Percentiles rank a stretch among this genome's conserved stretches.
These are phyloP conservation scores for Nyssa sinensis DNA, from an alignment of 148 eudicot species.

Conservation along the genomic window DNA sequence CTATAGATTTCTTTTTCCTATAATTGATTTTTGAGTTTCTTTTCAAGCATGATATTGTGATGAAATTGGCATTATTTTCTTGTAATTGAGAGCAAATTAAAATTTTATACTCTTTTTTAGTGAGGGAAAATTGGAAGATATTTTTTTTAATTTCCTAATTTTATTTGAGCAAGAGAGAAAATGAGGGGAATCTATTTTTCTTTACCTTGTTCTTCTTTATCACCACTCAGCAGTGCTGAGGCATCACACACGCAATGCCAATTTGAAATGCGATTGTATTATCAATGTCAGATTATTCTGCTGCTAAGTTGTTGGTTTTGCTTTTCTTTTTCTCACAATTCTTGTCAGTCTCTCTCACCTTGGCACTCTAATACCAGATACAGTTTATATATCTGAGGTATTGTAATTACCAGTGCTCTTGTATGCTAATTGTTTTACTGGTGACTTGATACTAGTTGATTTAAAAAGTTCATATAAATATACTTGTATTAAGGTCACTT, in stretches of 20 bases:
- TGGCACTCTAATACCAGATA: background rate
- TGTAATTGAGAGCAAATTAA: no score
- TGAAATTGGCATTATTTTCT: background rate
- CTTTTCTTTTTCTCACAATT: background rate
- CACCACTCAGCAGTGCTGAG: no score
- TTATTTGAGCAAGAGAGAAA: no score
- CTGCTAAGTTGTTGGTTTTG: background rate
- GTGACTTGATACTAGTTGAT: background rate
- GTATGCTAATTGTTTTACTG: background rate
- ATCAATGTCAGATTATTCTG: background rate
- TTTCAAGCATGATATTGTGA: background rate
- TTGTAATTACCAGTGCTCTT: background rate
- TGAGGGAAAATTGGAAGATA: no score
- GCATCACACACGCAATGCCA: background rate
- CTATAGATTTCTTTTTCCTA: background rate
- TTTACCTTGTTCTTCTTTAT: no score
- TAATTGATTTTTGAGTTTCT: background rate
- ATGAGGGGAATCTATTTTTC: no score
- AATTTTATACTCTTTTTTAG: no score
- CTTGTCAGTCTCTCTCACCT: background rate
- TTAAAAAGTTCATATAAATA: background rate
- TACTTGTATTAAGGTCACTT: background rate
- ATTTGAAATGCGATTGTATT: background rate
- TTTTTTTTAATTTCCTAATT: no score
- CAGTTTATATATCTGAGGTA: background rate